These are phyloP conservation scores for Fusarium anthophilum DNA, from an alignment of 2,329 filamentous ascomycete genomes.

Conservation along the genomic window DNA sequence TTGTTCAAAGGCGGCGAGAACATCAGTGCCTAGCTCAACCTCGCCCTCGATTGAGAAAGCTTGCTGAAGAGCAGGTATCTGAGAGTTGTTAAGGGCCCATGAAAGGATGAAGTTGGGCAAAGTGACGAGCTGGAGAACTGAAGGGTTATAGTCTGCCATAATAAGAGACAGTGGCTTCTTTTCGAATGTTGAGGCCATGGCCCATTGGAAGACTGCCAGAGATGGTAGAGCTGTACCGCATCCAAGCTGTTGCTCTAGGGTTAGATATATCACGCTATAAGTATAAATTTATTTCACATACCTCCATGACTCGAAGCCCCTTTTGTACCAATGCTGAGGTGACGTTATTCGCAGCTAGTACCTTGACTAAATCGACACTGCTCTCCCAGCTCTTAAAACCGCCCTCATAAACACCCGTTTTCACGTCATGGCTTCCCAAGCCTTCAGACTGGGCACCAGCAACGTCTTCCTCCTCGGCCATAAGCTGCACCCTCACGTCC, in stretches of 20 bases:
- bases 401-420: conserved; percentile 84
- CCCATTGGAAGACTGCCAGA: conserved; percentile 74
- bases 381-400: conserved; percentile 94
- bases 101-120: conserved; percentile 80
- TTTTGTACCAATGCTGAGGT: conserved; percentile 45
- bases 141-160: conserved; percentile 82
- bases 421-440: conserved; percentile 77
- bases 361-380: conserved; percentile 79
- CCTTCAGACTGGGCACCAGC: conserved; percentile 52
- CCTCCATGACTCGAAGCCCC: conserved; percentile 62
- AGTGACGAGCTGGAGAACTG: conserved; percentile 80
- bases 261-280: conserved; percentile 20
- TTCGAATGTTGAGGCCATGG: conserved; percentile 38
- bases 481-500: conserved; percentile 83
- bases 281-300: conserved; percentile 46
- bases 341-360: conserved; percentile 59
- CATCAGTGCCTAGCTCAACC: conserved; percentile 67
- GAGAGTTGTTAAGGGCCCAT: conserved; percentile 64
- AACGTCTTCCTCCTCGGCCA: conserved; percentile 71
- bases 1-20: conserved; percentile 67
- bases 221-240: conserved; percentile 82
- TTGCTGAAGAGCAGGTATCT: conserved; percentile 52
- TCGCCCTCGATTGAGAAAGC: conserved; percentile 66
- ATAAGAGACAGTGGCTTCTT: conserved; percentile 64
- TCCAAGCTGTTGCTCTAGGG: conserved; percentile 65